Percentiles rank a stretch among this genome's conserved stretches.
Conservation (phyloP, 2,329 filamentous ascomycete species). For the Colletotrichum horii region DNA sequence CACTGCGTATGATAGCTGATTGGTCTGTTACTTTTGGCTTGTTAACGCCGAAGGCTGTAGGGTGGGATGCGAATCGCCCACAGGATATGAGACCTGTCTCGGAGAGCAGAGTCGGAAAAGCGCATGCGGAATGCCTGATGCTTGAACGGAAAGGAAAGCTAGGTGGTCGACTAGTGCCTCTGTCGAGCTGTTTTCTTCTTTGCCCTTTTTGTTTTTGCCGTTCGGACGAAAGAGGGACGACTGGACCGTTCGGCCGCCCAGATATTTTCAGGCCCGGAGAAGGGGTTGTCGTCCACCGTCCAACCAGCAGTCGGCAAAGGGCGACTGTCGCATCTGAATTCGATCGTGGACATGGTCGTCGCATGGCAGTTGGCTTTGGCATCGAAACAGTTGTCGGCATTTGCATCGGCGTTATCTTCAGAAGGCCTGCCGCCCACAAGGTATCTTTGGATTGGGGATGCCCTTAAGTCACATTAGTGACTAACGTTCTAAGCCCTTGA, state of each 20-base stretch:
- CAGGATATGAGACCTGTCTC: not conserved
- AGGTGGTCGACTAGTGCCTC: not conserved
- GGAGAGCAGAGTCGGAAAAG: not conserved
- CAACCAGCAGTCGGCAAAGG: not conserved
- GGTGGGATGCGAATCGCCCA: not conserved
- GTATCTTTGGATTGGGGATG: not conserved
- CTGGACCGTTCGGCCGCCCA: not conserved
- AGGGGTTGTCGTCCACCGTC: not conserved
- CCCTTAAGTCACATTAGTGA: not conserved
- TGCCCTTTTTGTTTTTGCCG: not conserved
- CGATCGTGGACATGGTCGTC: not conserved
- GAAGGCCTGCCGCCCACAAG: not conserved
- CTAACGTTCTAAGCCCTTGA: not conserved
- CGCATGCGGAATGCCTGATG: not conserved
- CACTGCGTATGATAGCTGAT: not conserved
- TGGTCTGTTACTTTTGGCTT: not conserved
- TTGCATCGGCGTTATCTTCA: not conserved
- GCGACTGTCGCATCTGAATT: not conserved
- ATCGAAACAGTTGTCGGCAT: not conserved
- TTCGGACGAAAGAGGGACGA: not conserved
- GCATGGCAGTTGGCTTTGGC: too few species aligned
- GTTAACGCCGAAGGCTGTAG: not conserved
- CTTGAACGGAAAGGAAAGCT: not conserved
- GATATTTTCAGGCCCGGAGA: not conserved
- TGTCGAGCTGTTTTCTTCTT: not conserved